Evolutionary conservation across 345 rosid species (phyloP), one percentile per base, ranked within the genome.

Genomic region (Trapa bicornis): DNA sequence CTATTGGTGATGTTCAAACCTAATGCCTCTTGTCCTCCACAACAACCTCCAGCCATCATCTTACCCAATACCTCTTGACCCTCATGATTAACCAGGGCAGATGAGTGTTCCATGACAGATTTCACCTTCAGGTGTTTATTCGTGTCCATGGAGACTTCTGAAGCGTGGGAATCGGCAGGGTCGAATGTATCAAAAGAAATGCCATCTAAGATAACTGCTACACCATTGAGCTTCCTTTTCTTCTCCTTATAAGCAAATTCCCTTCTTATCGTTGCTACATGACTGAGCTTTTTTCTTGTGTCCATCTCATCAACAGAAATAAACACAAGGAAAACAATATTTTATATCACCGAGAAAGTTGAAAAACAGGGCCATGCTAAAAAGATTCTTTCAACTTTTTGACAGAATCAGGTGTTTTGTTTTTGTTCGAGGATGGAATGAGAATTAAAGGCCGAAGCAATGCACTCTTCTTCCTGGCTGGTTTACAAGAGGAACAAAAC

Each of bases 191-290:
- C 82, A 62, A 41, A 75, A 50, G 83, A 73, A 11, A 71, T 61
- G 17, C 76, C 78, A 61, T 75, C 79, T 36, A 76, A 41, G 39
- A 70, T 80, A 54, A 65, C 50, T 2, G 67, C 73, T 70, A 71
- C 77, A 66, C 85, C 85, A 71, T 76, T 81, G 3, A 80, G 75
- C 70, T 78, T 88, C 71, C 86, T 89, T 58, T 58, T 58, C 91
- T 78, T 83, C 67, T 79, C 82, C 72, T 79, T 83, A 65, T 79
- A 79, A 37, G 75, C 74, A 70, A 83, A 83, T 68, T 85, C 84
- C 73, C 84, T 80, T 68, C 96, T 93, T 91, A 88, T 80, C 56
- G 65, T 41, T 4, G 67, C 71, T 69, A 71, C 77, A 64, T 83
- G 84, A 70, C 75, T 81, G 4, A 80, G 75, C 70, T 78, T 88